A percentile compares a stretch with the other conserved stretches of the same genome.
phyloP scores from a whole-genome alignment of 2,329 filamentous ascomycete species.

The Plenodomus biglobosus region DNA sequence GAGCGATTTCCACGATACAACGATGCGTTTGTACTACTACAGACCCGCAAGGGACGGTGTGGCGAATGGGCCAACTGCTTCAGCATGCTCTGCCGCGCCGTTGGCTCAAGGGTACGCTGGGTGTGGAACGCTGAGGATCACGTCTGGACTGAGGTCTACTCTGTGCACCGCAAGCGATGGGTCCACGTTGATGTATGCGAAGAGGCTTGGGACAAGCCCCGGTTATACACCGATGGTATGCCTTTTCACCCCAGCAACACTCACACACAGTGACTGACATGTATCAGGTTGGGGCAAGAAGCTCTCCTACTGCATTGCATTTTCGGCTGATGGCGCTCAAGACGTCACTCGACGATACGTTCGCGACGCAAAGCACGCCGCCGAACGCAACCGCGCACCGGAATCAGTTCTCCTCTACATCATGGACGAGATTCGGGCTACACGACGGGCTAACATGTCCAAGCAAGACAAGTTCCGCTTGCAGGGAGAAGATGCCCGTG shows the following conservation, averaged over 20 bases:
- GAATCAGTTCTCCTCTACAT: conserved; percentile 92
- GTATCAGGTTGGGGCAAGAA: conserved; percentile 81
- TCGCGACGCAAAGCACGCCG: conserved; percentile 70
- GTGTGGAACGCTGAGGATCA: conserved; percentile 98
- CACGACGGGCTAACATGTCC: conserved; percentile 78
- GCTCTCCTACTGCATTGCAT: conserved; percentile 95
- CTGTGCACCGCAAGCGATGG: conserved; percentile 89
- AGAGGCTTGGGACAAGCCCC: conserved; percentile 91
- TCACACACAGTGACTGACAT: conserved; percentile 10
- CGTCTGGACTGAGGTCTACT: conserved; percentile 97
- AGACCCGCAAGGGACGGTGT: conserved; percentile 80
- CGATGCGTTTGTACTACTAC: conserved; percentile 88
- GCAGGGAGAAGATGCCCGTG: conserved; percentile 75
- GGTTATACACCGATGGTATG: conserved; percentile 82
- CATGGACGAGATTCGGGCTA: conserved; percentile 83
- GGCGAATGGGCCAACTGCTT: conserved; percentile 99
- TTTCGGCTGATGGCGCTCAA: conserved; percentile 80
- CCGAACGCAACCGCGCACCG: conserved; percentile 75
- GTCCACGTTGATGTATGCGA: conserved; percentile 96
- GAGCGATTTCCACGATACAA: conserved; percentile 94
- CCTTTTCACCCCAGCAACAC: conserved; percentile 10
- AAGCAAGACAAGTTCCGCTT: conserved; percentile 83
- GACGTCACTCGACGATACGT: conserved; percentile 70
- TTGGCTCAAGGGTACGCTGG: conserved; percentile 90
- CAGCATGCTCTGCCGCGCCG: conserved; percentile 93